Conservation (phyloP, 2,329 filamentous ascomycete species). For the Ophiognomonia clavigignenti-juglandacearum region DNA sequence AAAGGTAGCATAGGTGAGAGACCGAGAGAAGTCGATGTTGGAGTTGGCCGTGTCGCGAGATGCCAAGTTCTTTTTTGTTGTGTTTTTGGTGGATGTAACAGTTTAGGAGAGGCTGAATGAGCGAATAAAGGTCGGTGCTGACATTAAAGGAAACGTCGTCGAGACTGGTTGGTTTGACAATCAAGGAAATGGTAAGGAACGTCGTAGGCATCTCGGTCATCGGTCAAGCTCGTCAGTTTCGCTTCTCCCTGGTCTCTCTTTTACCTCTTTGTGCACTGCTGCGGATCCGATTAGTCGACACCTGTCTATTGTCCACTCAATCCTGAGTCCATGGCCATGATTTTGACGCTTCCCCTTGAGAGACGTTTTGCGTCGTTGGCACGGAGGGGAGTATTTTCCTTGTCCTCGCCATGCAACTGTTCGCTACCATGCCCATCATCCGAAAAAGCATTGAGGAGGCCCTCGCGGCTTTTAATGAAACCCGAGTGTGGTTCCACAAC, state of each 20-base stretch:
- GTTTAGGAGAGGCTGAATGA: constrained; percentile 20
- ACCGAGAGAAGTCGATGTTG: not conserved
- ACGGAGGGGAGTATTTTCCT: constrained; percentile 46
- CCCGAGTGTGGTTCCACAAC: constrained; percentile 55
- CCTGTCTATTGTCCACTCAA: constrained; percentile 45
- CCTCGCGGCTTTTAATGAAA: constrained; percentile 48
- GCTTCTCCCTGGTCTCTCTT: not conserved
- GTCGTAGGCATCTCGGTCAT: constrained; percentile 14
- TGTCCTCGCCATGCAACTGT: constrained; percentile 21
- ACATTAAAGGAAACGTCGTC: constrained; percentile 15
- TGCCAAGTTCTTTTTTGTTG: constrained; percentile 13
- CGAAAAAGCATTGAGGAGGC: constrained; percentile 39
- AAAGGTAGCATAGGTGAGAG: not conserved
- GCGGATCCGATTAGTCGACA: constrained; percentile 14
- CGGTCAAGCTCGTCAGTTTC: constrained; percentile 8
- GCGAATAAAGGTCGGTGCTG: constrained; percentile 25
- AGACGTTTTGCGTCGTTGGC: constrained; percentile 68
- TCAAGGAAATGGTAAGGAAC: constrained; percentile 13
- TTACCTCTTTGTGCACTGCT: not conserved
- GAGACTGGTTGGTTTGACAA: constrained; percentile 10
- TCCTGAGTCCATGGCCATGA: constrained; percentile 61
- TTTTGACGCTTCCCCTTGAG: constrained; percentile 71
- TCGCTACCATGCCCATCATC: constrained; percentile 26
- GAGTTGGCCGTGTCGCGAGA: constrained; percentile 10
- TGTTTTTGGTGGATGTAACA: constrained; percentile 4